phyloP scores from a whole-genome alignment of 176 grass and related monocot species.

The Avena sativa region DNA sequence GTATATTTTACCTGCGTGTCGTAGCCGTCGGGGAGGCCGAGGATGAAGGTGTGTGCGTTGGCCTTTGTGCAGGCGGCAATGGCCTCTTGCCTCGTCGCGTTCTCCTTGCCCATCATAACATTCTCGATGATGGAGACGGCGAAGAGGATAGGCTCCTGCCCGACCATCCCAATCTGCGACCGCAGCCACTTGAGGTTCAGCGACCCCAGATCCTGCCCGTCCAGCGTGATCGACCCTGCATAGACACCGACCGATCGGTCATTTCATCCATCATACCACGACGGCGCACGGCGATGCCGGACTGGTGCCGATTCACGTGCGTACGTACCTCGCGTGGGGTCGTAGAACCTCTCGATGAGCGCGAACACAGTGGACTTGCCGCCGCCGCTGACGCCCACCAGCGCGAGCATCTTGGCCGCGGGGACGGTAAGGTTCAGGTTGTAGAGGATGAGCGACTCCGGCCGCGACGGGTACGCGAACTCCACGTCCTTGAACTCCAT shows the following conservation, averaged over 20 bases:
- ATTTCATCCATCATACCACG: neutral
- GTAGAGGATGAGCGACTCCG: conserved; percentile 50
- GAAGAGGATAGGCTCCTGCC: conserved; percentile 71
- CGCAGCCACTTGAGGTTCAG: conserved; percentile 67
- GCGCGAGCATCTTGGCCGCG: conserved; percentile 48
- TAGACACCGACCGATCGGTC: neutral
- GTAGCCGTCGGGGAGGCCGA: conserved; percentile 61
- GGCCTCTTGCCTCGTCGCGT: conserved; percentile 53
- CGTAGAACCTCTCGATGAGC: conserved; percentile 77
- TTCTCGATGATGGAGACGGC: conserved; percentile 71
- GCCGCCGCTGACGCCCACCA: conserved; percentile 60
- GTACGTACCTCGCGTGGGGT: conserved; percentile 58
- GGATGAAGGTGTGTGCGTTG: conserved; percentile 66
- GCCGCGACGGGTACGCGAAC: conserved; percentile 67
- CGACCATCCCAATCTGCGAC: conserved; percentile 64
- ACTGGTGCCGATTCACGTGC: neutral
- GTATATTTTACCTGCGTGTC: conserved; percentile 49
- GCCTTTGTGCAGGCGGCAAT: conserved; percentile 52
- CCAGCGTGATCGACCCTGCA: conserved; percentile 55
- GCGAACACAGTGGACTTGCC: conserved; percentile 80
- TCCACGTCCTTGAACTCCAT: conserved; percentile 68
- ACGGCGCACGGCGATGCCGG: neutral
- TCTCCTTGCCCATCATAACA: conserved; percentile 75
- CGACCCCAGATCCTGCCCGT: conserved; percentile 55
- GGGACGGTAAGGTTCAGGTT: conserved; percentile 57